A percentile compares a stretch with the other conserved stretches of the same genome.
phyloP scores from a whole-genome alignment of 2,329 filamentous ascomycete species.

The Helotiales sp. region DNA sequence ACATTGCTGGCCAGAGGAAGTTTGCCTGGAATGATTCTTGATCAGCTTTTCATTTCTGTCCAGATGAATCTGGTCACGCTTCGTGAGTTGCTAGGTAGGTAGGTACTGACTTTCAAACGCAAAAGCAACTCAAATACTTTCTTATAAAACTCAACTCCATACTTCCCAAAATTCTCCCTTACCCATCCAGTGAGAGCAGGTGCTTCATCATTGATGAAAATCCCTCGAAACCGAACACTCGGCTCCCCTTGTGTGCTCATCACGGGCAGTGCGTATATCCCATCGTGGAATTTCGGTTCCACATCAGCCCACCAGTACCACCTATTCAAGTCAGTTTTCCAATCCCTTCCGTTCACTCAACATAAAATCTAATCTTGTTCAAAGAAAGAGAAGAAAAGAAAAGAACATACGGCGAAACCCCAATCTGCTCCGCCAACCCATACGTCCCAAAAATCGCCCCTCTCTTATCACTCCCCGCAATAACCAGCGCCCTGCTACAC shows the following conservation, averaged over 20 bases:
- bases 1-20: conserved; percentile 74
- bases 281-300: conserved; percentile 48
- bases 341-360: background rate
- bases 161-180: conserved; percentile 45
- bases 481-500: conserved; percentile 61
- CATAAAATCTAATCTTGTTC: background rate
- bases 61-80: too few species aligned
- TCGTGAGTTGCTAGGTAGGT: too few species aligned
- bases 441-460: conserved; percentile 71
- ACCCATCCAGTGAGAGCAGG: conserved; percentile 67
- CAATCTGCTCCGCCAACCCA: conserved; percentile 65
- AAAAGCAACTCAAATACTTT: conserved; percentile 73
- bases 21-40: conserved; percentile 65
- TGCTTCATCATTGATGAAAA: conserved; percentile 63
- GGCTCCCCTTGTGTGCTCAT: conserved; percentile 54
- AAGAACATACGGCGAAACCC: conserved; percentile 55
- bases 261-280: conserved; percentile 52
- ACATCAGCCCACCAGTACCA: conserved; percentile 63
- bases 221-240: conserved; percentile 59
- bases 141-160: conserved; percentile 65
- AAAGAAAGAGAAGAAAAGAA: background rate
- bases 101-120: conserved; percentile 51
- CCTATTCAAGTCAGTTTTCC: conserved; percentile 52
- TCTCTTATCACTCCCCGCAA: conserved; percentile 68
- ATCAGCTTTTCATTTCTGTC: too few species aligned